A percentile compares a stretch with the other conserved stretches of the same genome.
Evolutionary conservation across 345 rosid genomes (phyloP).

Genomic region (rapeseed (Brassica napus)): DNA sequence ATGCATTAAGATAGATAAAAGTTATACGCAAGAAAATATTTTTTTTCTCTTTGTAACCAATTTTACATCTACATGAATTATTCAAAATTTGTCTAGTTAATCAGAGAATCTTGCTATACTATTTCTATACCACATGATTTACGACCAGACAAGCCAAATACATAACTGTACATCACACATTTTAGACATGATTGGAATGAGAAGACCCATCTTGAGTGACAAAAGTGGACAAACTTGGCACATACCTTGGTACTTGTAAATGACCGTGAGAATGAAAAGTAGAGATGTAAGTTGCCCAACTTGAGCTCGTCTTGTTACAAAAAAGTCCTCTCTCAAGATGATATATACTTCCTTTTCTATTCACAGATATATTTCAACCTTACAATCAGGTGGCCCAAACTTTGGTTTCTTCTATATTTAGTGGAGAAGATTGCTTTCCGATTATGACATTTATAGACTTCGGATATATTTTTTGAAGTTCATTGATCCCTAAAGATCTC

Average conservation of each 20-base stretch:
- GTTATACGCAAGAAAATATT: not conserved
- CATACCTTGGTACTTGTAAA: conserved; percentile 24
- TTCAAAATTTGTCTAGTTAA: too few relatives aligned
- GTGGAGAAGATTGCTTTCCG: conserved; percentile 33
- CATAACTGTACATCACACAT: conserved; percentile 7
- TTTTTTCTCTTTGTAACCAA: not conserved
- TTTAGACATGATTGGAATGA: conserved; percentile 7
- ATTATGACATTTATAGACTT: conserved; percentile 28
- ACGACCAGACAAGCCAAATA: not conserved
- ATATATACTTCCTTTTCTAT: conserved; percentile 3
- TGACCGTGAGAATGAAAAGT: conserved; percentile 29
- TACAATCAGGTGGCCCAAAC: conserved; percentile 21
- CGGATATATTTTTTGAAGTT: conserved; percentile 19
- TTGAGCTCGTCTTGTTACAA: conserved; percentile 35
- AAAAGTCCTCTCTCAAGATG: conserved; percentile 24
- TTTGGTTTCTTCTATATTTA: conserved; percentile 16
- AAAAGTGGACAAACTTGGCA: conserved; percentile 34
- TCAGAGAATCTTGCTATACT: not conserved
- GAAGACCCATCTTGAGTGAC: conserved; percentile 30
- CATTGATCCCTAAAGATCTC: not conserved
- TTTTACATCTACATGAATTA: not conserved
- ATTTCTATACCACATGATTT: not conserved
- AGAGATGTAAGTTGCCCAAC: conserved; percentile 36
- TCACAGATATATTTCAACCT: conserved; percentile 2
- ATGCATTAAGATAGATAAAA: too few relatives aligned